Conservation (phyloP, 768 basidiomycete genomes). For the Mycena galopus region DNA sequence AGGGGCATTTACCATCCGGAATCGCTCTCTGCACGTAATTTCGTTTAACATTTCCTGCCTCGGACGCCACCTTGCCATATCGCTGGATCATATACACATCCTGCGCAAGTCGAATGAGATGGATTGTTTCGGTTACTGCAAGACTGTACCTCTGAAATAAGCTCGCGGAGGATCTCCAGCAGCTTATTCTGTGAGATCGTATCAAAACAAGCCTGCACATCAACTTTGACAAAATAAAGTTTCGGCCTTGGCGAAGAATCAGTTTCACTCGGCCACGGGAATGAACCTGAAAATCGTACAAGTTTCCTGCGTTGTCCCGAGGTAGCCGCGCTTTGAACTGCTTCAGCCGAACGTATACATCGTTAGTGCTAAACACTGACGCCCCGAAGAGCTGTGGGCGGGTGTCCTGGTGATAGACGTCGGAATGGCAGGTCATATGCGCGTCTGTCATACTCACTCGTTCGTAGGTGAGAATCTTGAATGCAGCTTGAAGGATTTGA, state of each 20-base stretch:
- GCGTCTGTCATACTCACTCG: conserved; percentile 63
- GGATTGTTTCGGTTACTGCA: not conserved
- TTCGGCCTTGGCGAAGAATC: conserved; percentile 68
- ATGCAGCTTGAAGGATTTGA: conserved; percentile 84
- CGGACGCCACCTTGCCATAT: conserved; percentile 75
- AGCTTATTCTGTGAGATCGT: conserved; percentile 92
- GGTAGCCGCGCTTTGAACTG: conserved; percentile 70
- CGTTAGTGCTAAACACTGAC: conserved; percentile 86
- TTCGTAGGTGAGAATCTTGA: conserved; percentile 90
- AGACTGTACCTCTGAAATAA: conserved; percentile 76
- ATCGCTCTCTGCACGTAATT: conserved; percentile 71
- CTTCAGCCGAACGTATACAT: conserved; percentile 83
- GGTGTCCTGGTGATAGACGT: conserved; percentile 59
- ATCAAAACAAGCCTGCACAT: conserved; percentile 97
- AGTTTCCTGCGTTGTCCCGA: conserved; percentile 52
- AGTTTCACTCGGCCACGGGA: conserved; percentile 5
- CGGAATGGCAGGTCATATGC: not conserved
- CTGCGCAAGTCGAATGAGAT: conserved; percentile 51
- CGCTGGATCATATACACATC: conserved; percentile 79
- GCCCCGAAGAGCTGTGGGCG: conserved; percentile 79
- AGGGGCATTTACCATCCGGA: conserved; percentile 66
- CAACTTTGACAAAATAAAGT: conserved; percentile 96
- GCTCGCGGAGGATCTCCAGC: conserved; percentile 76
- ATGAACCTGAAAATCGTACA: conserved; percentile 57
- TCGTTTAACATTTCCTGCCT: conserved; percentile 68